These are phyloP conservation scores for Daldinia caldariorum DNA, from an alignment of 495 filamentous ascomycete genomes.

Conservation along the genomic window DNA sequence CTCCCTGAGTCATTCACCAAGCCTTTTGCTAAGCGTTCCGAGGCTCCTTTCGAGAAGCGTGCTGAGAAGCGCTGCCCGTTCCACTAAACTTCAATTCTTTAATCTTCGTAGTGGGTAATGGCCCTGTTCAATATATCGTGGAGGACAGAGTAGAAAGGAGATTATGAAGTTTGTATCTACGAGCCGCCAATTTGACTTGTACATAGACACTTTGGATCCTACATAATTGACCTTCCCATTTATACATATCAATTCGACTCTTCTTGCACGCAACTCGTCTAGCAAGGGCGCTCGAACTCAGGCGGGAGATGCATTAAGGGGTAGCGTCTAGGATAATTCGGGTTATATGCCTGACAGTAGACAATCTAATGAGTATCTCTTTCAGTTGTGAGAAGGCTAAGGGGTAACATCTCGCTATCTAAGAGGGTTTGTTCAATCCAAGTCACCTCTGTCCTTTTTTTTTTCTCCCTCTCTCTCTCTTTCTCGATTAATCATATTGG, in stretches of 20 bases:
- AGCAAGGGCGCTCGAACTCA: background rate
- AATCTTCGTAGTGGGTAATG: background rate
- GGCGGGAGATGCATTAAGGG: too few relatives aligned
- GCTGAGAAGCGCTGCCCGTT: conserved; percentile 14
- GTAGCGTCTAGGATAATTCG: too few relatives aligned
- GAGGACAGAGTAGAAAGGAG: background rate
- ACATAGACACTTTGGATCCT: background rate
- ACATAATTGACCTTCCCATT: background rate
- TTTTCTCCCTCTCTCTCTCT: too few relatives aligned
- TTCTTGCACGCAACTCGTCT: background rate
- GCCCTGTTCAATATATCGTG: background rate
- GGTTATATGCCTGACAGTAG: too few relatives aligned
- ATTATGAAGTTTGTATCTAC: background rate
- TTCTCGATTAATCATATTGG: too few relatives aligned
- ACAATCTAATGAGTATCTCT: too few relatives aligned
- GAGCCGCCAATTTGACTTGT: background rate
- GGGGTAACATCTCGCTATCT: too few relatives aligned
- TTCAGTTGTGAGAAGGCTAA: too few relatives aligned
- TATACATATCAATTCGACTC: background rate
- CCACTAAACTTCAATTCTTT: conserved; percentile 2
- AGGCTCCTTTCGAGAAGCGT: conserved; percentile 8
- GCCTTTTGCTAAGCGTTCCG: conserved; percentile 13
- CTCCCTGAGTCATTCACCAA: conserved; percentile 27
- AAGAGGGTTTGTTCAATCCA: too few relatives aligned
- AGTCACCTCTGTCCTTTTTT: too few relatives aligned